Evolutionary conservation across 2,329 filamentous ascomycete species (phyloP), one percentile per base, ranked within the genome.

Genomic region (Plenodomus lindquistii): DNA sequence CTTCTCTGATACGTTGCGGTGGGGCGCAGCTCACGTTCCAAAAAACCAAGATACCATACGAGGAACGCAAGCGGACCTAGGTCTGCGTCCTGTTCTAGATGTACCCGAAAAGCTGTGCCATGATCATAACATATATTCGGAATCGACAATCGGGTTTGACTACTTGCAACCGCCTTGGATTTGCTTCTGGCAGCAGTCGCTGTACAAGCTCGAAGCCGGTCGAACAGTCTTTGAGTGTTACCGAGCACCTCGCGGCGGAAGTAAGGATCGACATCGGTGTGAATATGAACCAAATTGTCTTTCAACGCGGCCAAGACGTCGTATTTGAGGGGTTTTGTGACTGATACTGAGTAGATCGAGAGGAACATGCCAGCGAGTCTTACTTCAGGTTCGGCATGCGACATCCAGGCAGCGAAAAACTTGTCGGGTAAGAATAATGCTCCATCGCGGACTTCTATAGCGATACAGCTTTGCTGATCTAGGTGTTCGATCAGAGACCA

Each of bases 1-100:
- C 96, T 93, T 6, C 91, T 84, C 67, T 96, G 92, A 65, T 97
- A 99, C 10, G 92, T 94, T 15, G 89, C 85, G 1, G 88, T 92
- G 2, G 91, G 86, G 2, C 84, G 81, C 18, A 99, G 75, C 61
- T 97, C 91, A 31, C 77, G 75, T 44, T 84, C 80, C 5, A 97
- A 71, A 57, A 96, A 94, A 1, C 74, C 64, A 1, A 89, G 62
- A 65, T 93, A 95, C 85, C 88, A 92, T 1, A 70, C 66, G n/a
- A 95, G 59, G 62, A 96, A 96, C 0, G 74, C 70, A 27, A 81
- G 61, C 86, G 87, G 51, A 77, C 78, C 24, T 72, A 59, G 73
- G 75, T 80, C 22, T 5, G 55, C 36, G 27, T 66, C 54, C 6
- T 62, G 51, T 10, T 42, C 42, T 29, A 27, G 24, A 2, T 5